Percentiles rank a stretch among this genome's conserved stretches.
These are phyloP conservation scores for Phoenix dactylifera DNA, from an alignment of 176 grass and related monocot species.

Conservation along the genomic window DNA sequence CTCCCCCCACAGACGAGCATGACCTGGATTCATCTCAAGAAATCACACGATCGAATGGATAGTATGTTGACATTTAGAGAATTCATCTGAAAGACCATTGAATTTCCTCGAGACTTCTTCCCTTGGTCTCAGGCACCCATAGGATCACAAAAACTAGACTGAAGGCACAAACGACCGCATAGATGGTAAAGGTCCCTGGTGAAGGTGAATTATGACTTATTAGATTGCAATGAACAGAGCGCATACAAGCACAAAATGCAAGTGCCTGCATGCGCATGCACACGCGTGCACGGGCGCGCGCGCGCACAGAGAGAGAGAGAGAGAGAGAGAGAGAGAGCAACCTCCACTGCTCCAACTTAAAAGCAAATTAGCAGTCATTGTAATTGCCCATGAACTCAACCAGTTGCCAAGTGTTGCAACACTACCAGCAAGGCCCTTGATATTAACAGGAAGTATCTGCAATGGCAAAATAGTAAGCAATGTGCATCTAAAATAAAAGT, in stretches of 20 bases:
- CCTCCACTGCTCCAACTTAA: slow-evolving; percentile 89
- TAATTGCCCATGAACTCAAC: slow-evolving; percentile 71
- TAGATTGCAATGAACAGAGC: not conserved
- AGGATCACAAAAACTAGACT: slow-evolving; percentile 44
- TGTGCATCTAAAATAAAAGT: not conserved
- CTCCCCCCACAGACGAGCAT: no score
- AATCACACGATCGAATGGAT: no score
- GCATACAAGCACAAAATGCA: no score
- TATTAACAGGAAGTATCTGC: slow-evolving; percentile 63
- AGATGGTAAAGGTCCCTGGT: slow-evolving; percentile 53
- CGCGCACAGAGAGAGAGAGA: no score
- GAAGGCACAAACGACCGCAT: slow-evolving; percentile 13
- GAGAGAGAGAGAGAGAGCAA: slow-evolving; percentile 15
- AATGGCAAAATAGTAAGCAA: not conserved
- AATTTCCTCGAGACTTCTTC: slow-evolving; percentile 41
- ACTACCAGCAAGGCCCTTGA: slow-evolving; percentile 86
- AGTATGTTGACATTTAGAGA: no score
- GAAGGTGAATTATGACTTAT: not conserved
- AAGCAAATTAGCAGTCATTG: slow-evolving; percentile 86
- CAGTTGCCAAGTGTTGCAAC: slow-evolving; percentile 83
- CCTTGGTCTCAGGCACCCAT: slow-evolving; percentile 59
- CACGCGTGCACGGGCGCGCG: no score
- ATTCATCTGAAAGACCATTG: slow-evolving; percentile 43
- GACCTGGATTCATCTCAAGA: no score
- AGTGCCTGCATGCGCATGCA: no score